A percentile compares a stretch with the other conserved stretches of the same genome.
Evolutionary conservation across 164 flowering plant genomes (phyloP).

Genomic region (Vitis vinifera): DNA sequence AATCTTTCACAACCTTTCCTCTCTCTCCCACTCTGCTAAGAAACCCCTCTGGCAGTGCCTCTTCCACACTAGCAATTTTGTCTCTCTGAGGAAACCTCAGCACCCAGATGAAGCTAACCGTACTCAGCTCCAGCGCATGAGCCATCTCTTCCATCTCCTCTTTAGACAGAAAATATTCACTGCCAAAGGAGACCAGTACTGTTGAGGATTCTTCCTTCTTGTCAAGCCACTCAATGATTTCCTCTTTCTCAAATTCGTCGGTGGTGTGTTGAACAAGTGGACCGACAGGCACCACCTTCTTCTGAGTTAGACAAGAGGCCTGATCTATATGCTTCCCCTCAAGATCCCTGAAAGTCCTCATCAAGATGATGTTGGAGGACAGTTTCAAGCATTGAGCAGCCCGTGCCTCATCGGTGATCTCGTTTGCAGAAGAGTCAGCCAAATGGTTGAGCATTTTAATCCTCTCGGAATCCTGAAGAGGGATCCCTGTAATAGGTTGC

Average conservation of each 20-base stretch:
- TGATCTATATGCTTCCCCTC: slow-evolving; percentile 15
- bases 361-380: slow-evolving; percentile 6
- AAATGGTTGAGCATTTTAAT: no score
- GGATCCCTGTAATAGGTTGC: no score
- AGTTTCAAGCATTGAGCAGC: not conserved
- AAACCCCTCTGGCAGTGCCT: slow-evolving; percentile 22
- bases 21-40: slow-evolving; percentile 13
- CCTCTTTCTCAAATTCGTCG: not conserved
- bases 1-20: slow-evolving; percentile 15
- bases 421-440: not conserved
- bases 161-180: slow-evolving; percentile 4
- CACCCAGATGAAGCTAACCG: slow-evolving; percentile 26
- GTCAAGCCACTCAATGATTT: slow-evolving; percentile 3
- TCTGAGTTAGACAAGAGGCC: not conserved
- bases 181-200: slow-evolving; percentile 14
- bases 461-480: no score
- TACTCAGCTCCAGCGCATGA: slow-evolving; percentile 20
- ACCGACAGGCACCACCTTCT: slow-evolving; percentile 17
- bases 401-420: not conserved
- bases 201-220: not conserved
- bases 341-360: slow-evolving; percentile 14
- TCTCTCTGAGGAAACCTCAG: slow-evolving; percentile 19
- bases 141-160: slow-evolving; percentile 21
- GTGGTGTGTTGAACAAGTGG: slow-evolving; percentile 9
- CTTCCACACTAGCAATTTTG: not conserved